A percentile compares a stretch with the other conserved stretches of the same genome.
Conservation (phyloP, 805 yeast species). For the Tanozyma kutaoensis region DNA sequence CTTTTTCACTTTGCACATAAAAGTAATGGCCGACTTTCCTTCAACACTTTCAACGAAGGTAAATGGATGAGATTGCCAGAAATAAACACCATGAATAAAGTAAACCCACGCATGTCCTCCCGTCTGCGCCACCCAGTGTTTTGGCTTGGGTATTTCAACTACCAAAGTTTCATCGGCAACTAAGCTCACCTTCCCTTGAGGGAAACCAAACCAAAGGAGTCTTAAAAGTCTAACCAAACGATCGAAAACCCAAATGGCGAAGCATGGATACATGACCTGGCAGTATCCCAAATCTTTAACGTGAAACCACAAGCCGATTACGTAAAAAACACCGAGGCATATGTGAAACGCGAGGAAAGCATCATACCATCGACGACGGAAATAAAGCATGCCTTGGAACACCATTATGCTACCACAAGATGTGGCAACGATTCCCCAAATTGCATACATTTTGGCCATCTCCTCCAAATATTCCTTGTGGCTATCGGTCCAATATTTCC, state of each 20-base stretch:
- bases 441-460: slow-evolving; percentile 3
- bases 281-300: slow-evolving; percentile 21
- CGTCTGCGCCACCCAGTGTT: too few species aligned
- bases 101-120: slow-evolving; percentile 38
- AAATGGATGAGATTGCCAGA: slow-evolving; percentile 63
- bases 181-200: slow-evolving; percentile 31
- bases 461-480: slow-evolving; percentile 1
- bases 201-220: slow-evolving; percentile 46
- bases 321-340: slow-evolving; percentile 21
- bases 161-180: slow-evolving; percentile 33
- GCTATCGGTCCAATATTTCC: slow-evolving; percentile 1
- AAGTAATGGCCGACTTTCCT: too few species aligned
- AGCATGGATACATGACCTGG: slow-evolving; percentile 5
- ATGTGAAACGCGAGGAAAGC: slow-evolving; percentile 20
- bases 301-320: slow-evolving; percentile 33
- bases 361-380: slow-evolving; percentile 36
- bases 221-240: slow-evolving; percentile 43
- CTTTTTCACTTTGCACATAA: slow-evolving; percentile 38
- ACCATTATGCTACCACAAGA: slow-evolving; percentile 4
- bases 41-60: too few species aligned
- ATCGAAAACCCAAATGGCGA: slow-evolving; percentile 8
- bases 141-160: slow-evolving; percentile 37
- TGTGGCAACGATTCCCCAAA: slow-evolving; percentile 5
- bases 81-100: slow-evolving; percentile 36
- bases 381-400: slow-evolving; percentile 15